A percentile compares a stretch with the other conserved stretches of the same genome.
Conservation (phyloP, 257 asterid genomes). For the Solanum tacnaense region DNA sequence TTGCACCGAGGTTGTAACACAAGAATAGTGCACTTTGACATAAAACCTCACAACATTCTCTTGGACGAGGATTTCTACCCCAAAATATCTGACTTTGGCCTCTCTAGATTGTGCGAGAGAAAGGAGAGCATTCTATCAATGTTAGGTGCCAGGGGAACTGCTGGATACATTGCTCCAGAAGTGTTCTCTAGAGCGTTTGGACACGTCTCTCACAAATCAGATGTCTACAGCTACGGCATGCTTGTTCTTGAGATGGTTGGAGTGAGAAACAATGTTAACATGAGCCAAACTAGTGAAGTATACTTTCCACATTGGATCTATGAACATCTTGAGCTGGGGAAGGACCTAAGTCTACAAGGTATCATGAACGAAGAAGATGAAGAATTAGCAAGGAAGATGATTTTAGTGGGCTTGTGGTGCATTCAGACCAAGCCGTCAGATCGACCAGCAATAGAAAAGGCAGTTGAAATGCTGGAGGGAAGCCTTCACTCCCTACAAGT, state of each 20-base stretch:
- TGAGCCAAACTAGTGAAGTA: constrained; percentile 15
- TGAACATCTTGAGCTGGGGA: constrained; percentile 17
- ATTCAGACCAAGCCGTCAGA: constrained; percentile 46
- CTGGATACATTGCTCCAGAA: constrained; percentile 70
- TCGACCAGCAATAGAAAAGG: constrained; percentile 48
- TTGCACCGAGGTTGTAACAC: constrained; percentile 62
- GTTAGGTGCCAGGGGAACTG: constrained; percentile 43
- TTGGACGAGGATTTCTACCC: constrained; percentile 56
- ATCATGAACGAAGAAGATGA: constrained; percentile 20
- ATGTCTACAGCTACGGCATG: constrained; percentile 70
- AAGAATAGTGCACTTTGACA: constrained; percentile 59
- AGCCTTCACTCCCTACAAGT: constrained; percentile 26
- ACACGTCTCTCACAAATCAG: constrained; percentile 51
- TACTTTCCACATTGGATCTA: constrained; percentile 46
- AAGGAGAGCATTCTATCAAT: constrained; percentile 39
- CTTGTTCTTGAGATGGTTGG: constrained; percentile 62
- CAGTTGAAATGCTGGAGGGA: constrained; percentile 58
- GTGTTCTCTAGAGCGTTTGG: constrained; percentile 50
- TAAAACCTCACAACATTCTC: constrained; percentile 66
- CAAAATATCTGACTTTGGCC: constrained; percentile 62
- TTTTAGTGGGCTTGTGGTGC: constrained; percentile 61
- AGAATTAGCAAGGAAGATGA: constrained; percentile 36
- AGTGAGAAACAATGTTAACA: constrained; percentile 11
- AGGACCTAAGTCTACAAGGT: constrained; percentile 9
- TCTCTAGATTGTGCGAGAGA: constrained; percentile 38